Conservation (phyloP, 1,284 basidiomycete genomes). For the Moesziomyces antarcticus region DNA sequence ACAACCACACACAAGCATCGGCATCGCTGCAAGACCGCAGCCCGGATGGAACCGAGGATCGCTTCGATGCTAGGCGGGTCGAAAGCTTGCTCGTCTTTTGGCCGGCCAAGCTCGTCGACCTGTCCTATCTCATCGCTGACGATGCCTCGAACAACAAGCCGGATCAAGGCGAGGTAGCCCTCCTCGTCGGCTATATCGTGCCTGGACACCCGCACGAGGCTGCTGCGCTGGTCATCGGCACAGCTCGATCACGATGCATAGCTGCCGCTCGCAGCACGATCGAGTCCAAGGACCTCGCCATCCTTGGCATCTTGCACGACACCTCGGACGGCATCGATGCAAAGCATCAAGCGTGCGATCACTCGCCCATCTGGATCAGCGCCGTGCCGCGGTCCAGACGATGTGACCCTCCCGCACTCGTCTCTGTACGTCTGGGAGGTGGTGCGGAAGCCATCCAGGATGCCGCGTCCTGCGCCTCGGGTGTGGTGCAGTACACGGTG, state of each 20-base stretch:
- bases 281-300: conserved; percentile 2
- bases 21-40: neutral
- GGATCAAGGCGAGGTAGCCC: neutral
- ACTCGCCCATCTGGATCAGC: conserved; percentile 11
- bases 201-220: conserved; percentile 18
- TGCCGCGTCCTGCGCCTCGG: conserved; percentile 19
- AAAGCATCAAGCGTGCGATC: too few species aligned
- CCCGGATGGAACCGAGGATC: too few species aligned
- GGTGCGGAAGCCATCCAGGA: too few species aligned
- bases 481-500: conserved; percentile 71
- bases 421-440: conserved; percentile 7
- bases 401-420: conserved; percentile 6
- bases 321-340: neutral
- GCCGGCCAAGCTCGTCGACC: conserved; percentile 27
- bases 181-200: conserved; percentile 19
- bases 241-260: neutral
- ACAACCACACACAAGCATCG: conserved; percentile 1
- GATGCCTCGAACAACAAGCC: neutral
- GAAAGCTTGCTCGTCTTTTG: conserved; percentile 41
- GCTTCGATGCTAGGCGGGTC: conserved; percentile 2
- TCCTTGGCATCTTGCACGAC: conserved; percentile 8
- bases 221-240: conserved; percentile 31
- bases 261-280: neutral
- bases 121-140: conserved; percentile 1
- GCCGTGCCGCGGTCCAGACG: neutral